Evolutionary conservation across 768 basidiomycete genomes (phyloP).

Genomic region (Hericium erinaceus): DNA sequence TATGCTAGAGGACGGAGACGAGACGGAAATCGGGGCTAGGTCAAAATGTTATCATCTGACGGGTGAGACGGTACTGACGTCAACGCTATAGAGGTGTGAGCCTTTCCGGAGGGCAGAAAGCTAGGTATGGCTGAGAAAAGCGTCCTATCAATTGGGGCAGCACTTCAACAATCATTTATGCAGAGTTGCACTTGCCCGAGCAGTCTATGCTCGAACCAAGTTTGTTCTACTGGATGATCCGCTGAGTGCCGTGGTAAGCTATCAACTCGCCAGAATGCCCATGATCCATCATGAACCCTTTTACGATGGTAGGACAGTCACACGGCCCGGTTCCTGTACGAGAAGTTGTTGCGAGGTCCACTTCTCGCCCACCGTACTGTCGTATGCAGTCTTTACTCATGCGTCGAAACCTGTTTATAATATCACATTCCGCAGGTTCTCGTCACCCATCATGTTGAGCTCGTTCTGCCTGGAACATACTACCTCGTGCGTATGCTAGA

Average conservation of each 20-base stretch:
- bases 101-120: conserved; percentile 78
- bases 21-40: conserved; percentile 74
- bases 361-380: conserved; percentile 63
- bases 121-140: conserved; percentile 39
- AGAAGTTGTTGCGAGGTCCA: conserved; percentile 56
- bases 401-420: neutral
- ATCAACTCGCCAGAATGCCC: conserved; percentile 1
- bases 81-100: conserved; percentile 46
- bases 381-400: conserved; percentile 22
- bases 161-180: neutral
- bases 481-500: conserved; percentile 76
- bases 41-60: too few relatives aligned
- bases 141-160: neutral
- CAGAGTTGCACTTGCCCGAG: conserved; percentile 78
- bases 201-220: conserved; percentile 52
- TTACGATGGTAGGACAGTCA: conserved; percentile 46
- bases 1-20: conserved; percentile 79
- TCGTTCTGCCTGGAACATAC: conserved; percentile 64
- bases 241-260: conserved; percentile 66
- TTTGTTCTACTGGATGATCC: conserved; percentile 73
- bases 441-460: conserved; percentile 79
- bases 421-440: conserved; percentile 32
- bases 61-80: neutral
- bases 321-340: conserved; percentile 53
- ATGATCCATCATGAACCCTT: neutral